Evolutionary conservation across 208 protist species (phyloP).

Genomic region (Kentomonas sorsogonicus): DNA sequence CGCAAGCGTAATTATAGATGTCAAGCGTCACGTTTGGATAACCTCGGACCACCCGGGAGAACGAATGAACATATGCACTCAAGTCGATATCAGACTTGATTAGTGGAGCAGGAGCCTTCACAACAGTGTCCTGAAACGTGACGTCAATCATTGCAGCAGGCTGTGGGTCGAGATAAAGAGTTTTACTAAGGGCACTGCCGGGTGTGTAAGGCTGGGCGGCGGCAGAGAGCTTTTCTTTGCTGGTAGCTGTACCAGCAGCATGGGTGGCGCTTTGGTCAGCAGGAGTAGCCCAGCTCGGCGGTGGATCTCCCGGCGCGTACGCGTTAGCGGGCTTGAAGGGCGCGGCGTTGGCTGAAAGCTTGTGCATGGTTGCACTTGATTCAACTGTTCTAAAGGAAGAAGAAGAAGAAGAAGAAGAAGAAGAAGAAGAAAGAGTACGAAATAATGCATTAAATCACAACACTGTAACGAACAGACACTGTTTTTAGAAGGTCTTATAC

Average conservation of each 20-base stretch:
- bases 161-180: background rate
- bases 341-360: background rate
- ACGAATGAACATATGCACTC: slow-evolving; percentile 51
- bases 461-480: background rate
- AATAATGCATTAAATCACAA: background rate
- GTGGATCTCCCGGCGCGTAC: no score
- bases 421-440: background rate
- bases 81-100: slow-evolving; percentile 21
- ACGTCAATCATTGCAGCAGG: slow-evolving; percentile 11
- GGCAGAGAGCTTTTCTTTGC: background rate
- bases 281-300: background rate
- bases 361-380: background rate
- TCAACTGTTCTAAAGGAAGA: background rate
- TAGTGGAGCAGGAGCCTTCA: slow-evolving; percentile 37
- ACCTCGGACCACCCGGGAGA: slow-evolving; percentile 24
- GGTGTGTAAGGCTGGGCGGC: background rate
- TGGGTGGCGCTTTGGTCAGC: background rate
- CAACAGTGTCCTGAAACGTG: slow-evolving; percentile 15
- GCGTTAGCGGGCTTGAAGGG: background rate
- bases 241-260: background rate
- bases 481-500: background rate
- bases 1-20: slow-evolving; percentile 55
- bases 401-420: background rate
- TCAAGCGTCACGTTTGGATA: slow-evolving; percentile 35
- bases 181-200: background rate